A percentile compares a stretch with the other conserved stretches of the same genome.
These are phyloP conservation scores for Oryza nivara DNA, from an alignment of 176 grass and related monocot genomes.

Conservation along the genomic window DNA sequence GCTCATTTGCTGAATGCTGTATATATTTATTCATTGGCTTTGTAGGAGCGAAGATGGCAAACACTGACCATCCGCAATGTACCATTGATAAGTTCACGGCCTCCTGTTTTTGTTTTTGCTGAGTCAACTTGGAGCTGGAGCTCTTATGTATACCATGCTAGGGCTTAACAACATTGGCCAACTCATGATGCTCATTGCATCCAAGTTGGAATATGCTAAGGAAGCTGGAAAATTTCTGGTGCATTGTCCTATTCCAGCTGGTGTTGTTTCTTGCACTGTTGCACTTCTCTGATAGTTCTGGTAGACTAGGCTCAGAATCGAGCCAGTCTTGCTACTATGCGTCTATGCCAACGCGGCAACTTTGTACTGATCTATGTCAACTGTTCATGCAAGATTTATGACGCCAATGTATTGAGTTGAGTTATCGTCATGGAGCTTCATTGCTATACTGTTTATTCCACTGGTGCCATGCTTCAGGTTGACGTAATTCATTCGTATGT, in stretches of 20 bases:
- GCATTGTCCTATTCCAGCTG: not conserved
- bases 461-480: not conserved
- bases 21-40: slow-evolving; percentile 36
- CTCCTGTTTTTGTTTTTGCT: slow-evolving; percentile 31
- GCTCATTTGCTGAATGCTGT: slow-evolving; percentile 34
- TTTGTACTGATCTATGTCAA: not conserved
- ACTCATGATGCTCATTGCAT: slow-evolving; percentile 9
- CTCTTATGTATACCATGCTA: slow-evolving; percentile 16
- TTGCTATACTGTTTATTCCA: not conserved
- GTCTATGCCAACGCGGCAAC: too few relatives aligned
- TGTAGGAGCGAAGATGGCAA: slow-evolving; percentile 13
- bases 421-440: not conserved
- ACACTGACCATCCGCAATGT: not conserved
- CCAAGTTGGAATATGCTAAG: not conserved
- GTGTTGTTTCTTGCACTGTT: not conserved
- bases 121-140: slow-evolving; percentile 20
- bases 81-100: slow-evolving; percentile 22
- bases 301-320: not conserved
- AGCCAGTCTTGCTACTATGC: not conserved
- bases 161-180: not conserved
- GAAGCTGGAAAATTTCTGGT: not conserved
- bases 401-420: not conserved
- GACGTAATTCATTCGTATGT: not conserved
- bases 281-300: not conserved
- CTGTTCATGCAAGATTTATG: not conserved